A percentile compares a stretch with the other conserved stretches of the same genome.
These are phyloP conservation scores for Entophlyctis helioformis DNA, from an alignment of 192 early-diverging fungal species.

Conservation along the genomic window DNA sequence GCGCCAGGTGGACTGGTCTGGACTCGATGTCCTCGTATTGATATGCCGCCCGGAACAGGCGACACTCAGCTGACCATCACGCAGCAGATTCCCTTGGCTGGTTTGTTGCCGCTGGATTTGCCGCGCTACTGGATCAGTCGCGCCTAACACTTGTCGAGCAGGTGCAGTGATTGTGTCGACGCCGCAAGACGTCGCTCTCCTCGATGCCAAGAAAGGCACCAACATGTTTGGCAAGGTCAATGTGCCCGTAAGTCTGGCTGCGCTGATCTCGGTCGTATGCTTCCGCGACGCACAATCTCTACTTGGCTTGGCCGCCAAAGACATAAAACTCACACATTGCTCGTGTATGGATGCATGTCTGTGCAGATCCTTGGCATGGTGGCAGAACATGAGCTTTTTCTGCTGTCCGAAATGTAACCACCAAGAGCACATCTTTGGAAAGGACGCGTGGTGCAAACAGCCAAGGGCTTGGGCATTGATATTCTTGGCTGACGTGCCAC, in stretches of 20 bases:
- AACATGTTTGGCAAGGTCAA: slow-evolving; percentile 76
- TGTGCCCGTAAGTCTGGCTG: slow-evolving; percentile 51
- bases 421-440: slow-evolving; percentile 69
- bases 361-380: slow-evolving; percentile 71
- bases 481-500: slow-evolving; percentile 68
- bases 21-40: slow-evolving; percentile 69
- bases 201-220: slow-evolving; percentile 66
- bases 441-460: slow-evolving; percentile 35
- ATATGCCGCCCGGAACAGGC: slow-evolving; percentile 90
- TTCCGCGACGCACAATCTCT: too few relatives aligned
- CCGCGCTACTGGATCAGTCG: not conserved
- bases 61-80: slow-evolving; percentile 76
- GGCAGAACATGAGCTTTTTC: slow-evolving; percentile 80
- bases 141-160: not conserved
- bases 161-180: slow-evolving; percentile 82
- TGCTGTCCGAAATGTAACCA: slow-evolving; percentile 71
- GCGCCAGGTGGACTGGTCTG: slow-evolving; percentile 70
- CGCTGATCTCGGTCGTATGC: not conserved
- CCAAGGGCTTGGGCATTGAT: slow-evolving; percentile 50
- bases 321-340: not conserved
- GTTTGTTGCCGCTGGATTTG: slow-evolving; percentile 12
- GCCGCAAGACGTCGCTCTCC: slow-evolving; percentile 79
- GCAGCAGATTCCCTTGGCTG: slow-evolving; percentile 59
- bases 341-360: not conserved
- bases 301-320: too few relatives aligned